phyloP scores from a whole-genome alignment of 495 filamentous ascomycete genomes.

The Daldinia caldariorum region DNA sequence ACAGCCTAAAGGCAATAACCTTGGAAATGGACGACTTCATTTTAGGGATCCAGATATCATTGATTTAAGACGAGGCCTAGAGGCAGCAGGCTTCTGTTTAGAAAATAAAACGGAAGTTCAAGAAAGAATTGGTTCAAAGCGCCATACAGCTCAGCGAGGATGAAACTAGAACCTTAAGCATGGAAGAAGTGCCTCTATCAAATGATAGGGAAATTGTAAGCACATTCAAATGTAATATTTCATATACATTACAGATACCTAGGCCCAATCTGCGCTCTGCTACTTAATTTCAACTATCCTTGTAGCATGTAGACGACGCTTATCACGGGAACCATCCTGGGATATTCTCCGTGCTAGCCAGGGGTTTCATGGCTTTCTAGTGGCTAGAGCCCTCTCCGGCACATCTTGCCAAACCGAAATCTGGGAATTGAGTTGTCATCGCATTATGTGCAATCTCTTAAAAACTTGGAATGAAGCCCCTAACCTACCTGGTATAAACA shows the following conservation, averaged over 20 bases:
- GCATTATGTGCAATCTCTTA: conserved; percentile 3
- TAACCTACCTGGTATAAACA: conserved; percentile 22
- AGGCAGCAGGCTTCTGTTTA: background rate
- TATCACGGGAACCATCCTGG: background rate
- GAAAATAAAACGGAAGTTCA: background rate
- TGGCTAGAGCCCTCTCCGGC: background rate
- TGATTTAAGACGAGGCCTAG: background rate
- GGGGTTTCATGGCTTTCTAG: background rate
- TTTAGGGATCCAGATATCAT: background rate
- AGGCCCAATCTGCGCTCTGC: background rate
- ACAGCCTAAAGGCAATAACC: conserved; percentile 31
- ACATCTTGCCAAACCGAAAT: background rate
- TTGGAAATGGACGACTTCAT: conserved; percentile 1
- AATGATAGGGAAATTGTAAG: background rate
- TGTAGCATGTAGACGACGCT: background rate
- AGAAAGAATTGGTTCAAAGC: background rate
- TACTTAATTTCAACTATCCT: background rate
- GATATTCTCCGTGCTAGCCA: conserved; percentile 2
- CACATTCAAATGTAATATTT: background rate
- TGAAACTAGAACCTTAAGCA: background rate
- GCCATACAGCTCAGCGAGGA: background rate
- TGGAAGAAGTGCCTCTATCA: background rate
- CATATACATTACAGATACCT: background rate
- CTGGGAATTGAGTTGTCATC: background rate
- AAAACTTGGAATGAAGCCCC: conserved; percentile 36